These are phyloP conservation scores for Leishmania amazonensis DNA, from an alignment of 208 protist species.

Conservation along the genomic window DNA sequence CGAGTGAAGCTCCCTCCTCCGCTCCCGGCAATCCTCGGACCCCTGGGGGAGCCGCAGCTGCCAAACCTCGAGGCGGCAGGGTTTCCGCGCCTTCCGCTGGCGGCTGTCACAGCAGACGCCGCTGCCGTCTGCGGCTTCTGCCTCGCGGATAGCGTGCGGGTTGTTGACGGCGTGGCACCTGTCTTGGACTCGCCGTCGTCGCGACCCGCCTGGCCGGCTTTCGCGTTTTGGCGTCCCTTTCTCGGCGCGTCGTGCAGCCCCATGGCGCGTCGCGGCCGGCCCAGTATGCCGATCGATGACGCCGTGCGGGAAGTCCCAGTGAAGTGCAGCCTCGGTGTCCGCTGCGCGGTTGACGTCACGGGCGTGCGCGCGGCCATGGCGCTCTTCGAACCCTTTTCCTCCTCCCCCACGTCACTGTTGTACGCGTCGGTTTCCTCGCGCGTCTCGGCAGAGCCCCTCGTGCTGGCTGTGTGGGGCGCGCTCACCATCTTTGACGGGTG, in stretches of 20 bases:
- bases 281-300: conserved; percentile 2
- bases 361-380: neutral
- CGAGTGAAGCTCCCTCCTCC: neutral
- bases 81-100: neutral
- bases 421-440: neutral
- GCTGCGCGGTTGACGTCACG: neutral
- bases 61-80: neutral
- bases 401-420: conserved; percentile 3
- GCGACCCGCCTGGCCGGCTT: neutral
- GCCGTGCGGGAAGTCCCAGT: conserved; percentile 9
- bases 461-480: neutral
- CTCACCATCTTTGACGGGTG: neutral
- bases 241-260: conserved; percentile 3
- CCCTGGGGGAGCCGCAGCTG: neutral
- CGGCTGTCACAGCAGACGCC: neutral
- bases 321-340: conserved; percentile 23
- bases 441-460: neutral
- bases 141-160: neutral
- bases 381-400: neutral
- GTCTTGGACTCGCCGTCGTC: neutral
- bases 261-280: neutral
- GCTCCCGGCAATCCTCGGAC: neutral
- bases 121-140: neutral
- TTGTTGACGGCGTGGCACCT: neutral
- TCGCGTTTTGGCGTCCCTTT: neutral